A percentile compares a stretch with the other conserved stretches of the same genome.
Conservation (phyloP, 176 grass and related monocot species). For the Bothriochloa decipiens region DNA sequence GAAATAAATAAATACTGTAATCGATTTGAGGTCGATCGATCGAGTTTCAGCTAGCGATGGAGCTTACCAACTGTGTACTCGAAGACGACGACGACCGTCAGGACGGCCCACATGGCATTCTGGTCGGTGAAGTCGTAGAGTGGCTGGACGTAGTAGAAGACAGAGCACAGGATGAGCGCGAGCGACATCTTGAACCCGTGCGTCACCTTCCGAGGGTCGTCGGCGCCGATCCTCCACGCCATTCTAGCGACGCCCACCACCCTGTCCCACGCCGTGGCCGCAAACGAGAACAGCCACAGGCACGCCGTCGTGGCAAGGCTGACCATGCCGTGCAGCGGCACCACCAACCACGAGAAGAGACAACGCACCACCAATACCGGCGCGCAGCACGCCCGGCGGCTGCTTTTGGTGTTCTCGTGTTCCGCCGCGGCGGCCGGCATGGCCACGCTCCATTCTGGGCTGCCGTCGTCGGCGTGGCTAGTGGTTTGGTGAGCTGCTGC, state of each 20-base stretch:
- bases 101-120: constrained; percentile 64
- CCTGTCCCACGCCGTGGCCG: background rate
- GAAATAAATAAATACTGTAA: background rate
- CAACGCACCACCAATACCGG: background rate
- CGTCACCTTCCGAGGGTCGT: constrained; percentile 57
- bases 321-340: background rate
- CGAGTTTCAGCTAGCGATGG: background rate
- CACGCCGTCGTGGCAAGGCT: constrained; percentile 9
- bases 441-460: constrained; percentile 48
- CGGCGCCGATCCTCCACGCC: constrained; percentile 58
- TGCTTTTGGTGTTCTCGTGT: constrained; percentile 7
- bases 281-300: constrained; percentile 27
- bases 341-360: constrained; percentile 32
- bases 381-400: constrained; percentile 2
- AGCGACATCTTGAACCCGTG: constrained; percentile 73
- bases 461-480: background rate
- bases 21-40: background rate
- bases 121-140: constrained; percentile 56
- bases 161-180: constrained; percentile 56
- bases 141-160: constrained; percentile 70
- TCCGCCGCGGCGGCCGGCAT: constrained; percentile 36
- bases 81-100: constrained; percentile 64
- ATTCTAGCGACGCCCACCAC: constrained; percentile 21
- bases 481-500: constrained; percentile 4
- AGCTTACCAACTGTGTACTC: constrained; percentile 76